phyloP scores from a whole-genome alignment of 768 basidiomycete species.

The Sporobolomyces roseus region DNA sequence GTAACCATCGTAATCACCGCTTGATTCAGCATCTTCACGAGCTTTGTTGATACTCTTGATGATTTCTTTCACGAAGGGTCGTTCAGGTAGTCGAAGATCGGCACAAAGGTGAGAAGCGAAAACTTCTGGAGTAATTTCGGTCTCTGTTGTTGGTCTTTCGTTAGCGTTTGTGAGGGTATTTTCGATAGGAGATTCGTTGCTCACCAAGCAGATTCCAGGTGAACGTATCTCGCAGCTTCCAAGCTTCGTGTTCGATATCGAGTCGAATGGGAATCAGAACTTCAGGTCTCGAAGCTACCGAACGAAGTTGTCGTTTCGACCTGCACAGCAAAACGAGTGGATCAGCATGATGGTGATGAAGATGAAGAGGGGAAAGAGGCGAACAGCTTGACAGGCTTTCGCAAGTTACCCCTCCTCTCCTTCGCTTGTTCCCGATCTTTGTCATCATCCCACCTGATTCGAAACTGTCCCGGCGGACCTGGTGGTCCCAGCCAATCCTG shows the following conservation, averaged over 20 bases:
- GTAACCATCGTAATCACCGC: constrained; percentile 42
- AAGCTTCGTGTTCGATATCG: constrained; percentile 91
- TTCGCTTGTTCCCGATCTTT: constrained; percentile 18
- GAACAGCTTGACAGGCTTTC: constrained; percentile 27
- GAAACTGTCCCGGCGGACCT: constrained; percentile 5
- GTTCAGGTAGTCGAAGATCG: constrained; percentile 72
- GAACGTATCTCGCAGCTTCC: constrained; percentile 91
- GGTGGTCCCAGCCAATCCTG: constrained; percentile 42
- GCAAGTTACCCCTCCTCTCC: constrained; percentile 20
- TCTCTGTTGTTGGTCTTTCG: constrained; percentile 56
- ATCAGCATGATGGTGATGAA: not conserved
- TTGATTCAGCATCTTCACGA: constrained; percentile 50
- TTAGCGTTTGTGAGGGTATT: not conserved
- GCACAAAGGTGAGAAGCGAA: constrained; percentile 89
- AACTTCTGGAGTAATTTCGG: constrained; percentile 77
- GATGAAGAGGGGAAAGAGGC: not conserved
- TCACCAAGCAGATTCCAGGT: constrained; percentile 95
- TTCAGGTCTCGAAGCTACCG: constrained; percentile 55
- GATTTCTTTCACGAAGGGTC: constrained; percentile 70
- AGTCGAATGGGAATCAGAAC: constrained; percentile 89
- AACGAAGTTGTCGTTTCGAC: constrained; percentile 47
- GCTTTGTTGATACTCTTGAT: constrained; percentile 67
- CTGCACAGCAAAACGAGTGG: not conserved
- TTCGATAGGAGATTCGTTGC: constrained; percentile 42
- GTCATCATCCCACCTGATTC: constrained; percentile 10